Base-by-base conservation (phyloP, 179 eudicot genomes). In the Silene vulgaris region DNA sequence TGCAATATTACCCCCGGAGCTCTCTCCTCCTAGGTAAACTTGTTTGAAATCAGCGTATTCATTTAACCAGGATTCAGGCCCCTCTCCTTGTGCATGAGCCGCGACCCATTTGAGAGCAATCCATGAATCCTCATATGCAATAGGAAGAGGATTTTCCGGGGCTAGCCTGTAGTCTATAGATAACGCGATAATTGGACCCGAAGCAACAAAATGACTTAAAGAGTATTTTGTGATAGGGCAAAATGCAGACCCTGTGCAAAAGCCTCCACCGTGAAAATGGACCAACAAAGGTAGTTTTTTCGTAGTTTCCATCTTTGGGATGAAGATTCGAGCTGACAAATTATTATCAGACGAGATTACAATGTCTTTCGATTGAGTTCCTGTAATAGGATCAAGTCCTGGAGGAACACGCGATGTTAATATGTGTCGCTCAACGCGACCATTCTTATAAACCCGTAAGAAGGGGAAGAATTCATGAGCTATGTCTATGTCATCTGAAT, bases 151-250 rank as follows among this genome's bases (percentile, higher is more conserved):
- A 77, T 86, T 48, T 59, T 90, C 91, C 0, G 93, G 96, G 32
- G 93, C 90, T 12, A 87, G 72, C 40, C 97, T 76, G 21, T 84
- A 90, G 4, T 88, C 90, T 12, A 90, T 73, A 1, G 96, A 82
- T 4, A 90, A 56, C 2, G 80, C 78, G 3, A 88, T 52, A 0
- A 57, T 60, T 3, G 65, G 71, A 23, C 83, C 65, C 4, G 48
- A 6, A 13, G 82, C 21, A 7, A 75, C 83, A 5, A 83, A 73
- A 0, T 72, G 32, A 7, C 20, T 75, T 48, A 85, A 30, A 2
- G 67, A 74, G n/a, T 30, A 59, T 3, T 48, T 52, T 0, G 68
- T 29, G 17, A 77, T 72, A 4, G 82, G 68, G 63, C 75, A 78
- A 43, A 83, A 80, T 21, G 89, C 74, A 0, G 91, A 84, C 8